Base-by-base conservation (phyloP, 352 stramenopile species). In the Phytopythium vexans region DNA sequence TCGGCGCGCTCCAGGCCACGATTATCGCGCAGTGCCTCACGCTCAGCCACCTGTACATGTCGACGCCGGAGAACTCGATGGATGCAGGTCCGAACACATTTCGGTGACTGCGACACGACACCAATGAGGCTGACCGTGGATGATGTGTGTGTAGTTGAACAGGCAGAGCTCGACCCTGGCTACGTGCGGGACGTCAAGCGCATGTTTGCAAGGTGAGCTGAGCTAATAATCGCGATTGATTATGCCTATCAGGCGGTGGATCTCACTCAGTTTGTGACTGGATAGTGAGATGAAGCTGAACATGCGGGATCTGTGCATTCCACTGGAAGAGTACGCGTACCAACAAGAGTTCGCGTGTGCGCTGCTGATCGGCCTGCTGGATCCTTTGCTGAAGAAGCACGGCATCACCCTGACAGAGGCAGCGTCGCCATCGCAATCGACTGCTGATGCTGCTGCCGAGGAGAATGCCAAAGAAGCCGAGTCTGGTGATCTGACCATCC, bases 281-380 rank as follows among this genome's bases (percentile, higher is more conserved):
- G 21, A 27, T 27, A 94, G 84, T 21, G 84, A 94, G 64, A 94
- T 94, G 82, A 94, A 92, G 56, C 49, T 62, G 4, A 89, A 86
- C 52, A 89, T 94, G 74, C 77, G 84, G 45, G 78, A 94, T 9
- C 53, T 92, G 45, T 90, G 80, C 49, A 89, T 94, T 34, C 82
- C 84, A 0, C 56, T 94, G 43, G 84, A 94, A 59, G 81, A 86
- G 52, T 94, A 89, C 45, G 84, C 84, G 31, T 87, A 94, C 56
- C 72, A 88, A 21, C 70, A 94, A 58, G 84, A 94, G 43, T 86
- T 88, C 50, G 67, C 77, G 3, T 86, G 74, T 49, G 84, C 84
- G 6, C 49, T 89, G 39, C 49, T 92, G 39, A 77, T 94, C 3
- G 77, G 81, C 2, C 49, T 94, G 3, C 56, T 94, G 9, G 84